These are phyloP conservation scores for Xylaria flabelliformis DNA, from an alignment of 495 filamentous ascomycete genomes.

Conservation along the genomic window DNA sequence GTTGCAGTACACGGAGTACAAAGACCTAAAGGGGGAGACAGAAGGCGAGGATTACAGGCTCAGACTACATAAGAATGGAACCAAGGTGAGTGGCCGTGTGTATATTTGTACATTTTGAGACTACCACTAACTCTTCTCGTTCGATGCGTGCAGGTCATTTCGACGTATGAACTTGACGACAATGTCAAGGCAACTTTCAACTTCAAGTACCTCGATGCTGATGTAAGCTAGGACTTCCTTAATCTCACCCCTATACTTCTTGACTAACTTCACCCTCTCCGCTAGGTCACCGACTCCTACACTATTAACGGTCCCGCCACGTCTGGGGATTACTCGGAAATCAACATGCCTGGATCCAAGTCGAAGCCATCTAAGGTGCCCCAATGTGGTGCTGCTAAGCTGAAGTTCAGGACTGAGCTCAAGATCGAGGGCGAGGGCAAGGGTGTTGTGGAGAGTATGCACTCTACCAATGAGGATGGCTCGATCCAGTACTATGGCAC, in stretches of 20 bases:
- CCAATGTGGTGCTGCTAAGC: slow-evolving; percentile 5
- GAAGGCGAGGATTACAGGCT: slow-evolving; percentile 11
- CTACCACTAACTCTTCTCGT: background rate
- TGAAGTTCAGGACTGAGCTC: slow-evolving; percentile 21
- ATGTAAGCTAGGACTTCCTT: background rate
- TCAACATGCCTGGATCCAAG: background rate
- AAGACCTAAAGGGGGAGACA: background rate
- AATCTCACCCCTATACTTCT: background rate
- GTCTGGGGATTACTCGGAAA: background rate
- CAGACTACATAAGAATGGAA: slow-evolving; percentile 22
- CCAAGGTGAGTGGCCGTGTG: background rate
- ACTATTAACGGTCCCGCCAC: background rate
- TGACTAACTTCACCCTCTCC: background rate
- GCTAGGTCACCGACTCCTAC: slow-evolving; percentile 5
- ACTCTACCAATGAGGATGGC: background rate
- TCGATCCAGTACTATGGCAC: slow-evolving; percentile 14
- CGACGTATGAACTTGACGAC: slow-evolving; percentile 2
- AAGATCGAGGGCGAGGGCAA: slow-evolving; percentile 4
- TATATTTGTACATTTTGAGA: background rate
- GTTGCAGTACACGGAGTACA: slow-evolving; percentile 15
- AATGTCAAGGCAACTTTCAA: background rate
- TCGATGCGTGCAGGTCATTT: background rate
- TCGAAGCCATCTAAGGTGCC: background rate
- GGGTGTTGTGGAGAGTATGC: slow-evolving; percentile 6
- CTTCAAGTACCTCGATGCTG: slow-evolving; percentile 9